Percentiles rank a stretch among this genome's conserved stretches.
Conservation (phyloP, 495 filamentous ascomycete species). For the Annulohypoxylon nitens region DNA sequence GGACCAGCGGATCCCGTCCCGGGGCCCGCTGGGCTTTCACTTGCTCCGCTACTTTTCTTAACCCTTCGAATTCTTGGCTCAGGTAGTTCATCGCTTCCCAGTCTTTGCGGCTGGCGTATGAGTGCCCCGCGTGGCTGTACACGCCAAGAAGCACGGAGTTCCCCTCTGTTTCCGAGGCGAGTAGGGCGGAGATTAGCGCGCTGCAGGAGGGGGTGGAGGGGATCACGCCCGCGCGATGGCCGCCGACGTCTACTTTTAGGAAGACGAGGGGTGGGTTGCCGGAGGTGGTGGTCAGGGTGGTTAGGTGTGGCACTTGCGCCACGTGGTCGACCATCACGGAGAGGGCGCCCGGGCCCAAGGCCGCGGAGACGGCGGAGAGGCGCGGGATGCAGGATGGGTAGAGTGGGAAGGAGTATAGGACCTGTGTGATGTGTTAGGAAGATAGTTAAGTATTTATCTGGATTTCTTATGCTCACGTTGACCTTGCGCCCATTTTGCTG, state of each 20-base stretch:
- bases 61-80: slow-evolving; percentile 69
- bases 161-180: slow-evolving; percentile 57
- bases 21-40: slow-evolving; percentile 48
- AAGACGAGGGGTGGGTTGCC: slow-evolving; percentile 66
- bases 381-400: slow-evolving; percentile 71
- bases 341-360: slow-evolving; percentile 67
- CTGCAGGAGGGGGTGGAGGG: slow-evolving; percentile 65
- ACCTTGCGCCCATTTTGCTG: slow-evolving; percentile 62
- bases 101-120: slow-evolving; percentile 69
- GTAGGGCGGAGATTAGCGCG: slow-evolving; percentile 63
- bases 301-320: slow-evolving; percentile 66
- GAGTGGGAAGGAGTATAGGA: slow-evolving; percentile 83
- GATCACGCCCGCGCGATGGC: slow-evolving; percentile 78
- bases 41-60: slow-evolving; percentile 62
- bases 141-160: slow-evolving; percentile 69
- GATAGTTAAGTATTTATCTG: no score
- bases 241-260: slow-evolving; percentile 84
- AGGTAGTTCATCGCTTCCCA: slow-evolving; percentile 69
- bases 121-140: slow-evolving; percentile 85
- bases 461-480: slow-evolving; percentile 72
- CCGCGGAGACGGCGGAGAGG: slow-evolving; percentile 64
- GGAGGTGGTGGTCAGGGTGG: slow-evolving; percentile 56
- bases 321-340: slow-evolving; percentile 81
- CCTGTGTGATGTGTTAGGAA: slow-evolving; percentile 53
- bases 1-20: slow-evolving; percentile 59